These are phyloP conservation scores for Populus hybrid DNA, from an alignment of 441 rosid genomes.

Conservation along the genomic window DNA sequence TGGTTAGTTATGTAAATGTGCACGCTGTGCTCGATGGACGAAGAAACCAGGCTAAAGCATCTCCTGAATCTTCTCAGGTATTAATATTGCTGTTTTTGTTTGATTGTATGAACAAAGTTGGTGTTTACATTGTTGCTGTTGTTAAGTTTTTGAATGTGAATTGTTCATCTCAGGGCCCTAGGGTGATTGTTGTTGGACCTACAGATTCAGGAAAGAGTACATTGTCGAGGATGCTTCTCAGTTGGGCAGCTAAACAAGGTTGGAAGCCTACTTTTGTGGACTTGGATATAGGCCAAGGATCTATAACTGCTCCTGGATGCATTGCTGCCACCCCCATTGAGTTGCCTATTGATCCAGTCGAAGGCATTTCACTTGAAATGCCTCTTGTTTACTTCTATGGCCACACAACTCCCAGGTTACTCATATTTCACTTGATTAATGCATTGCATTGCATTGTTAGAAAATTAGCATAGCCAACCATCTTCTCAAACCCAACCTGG, in stretches of 20 bases:
- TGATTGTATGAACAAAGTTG: neutral
- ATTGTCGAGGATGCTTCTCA: slow-evolving; percentile 80
- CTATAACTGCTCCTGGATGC: slow-evolving; percentile 76
- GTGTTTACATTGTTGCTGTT: neutral
- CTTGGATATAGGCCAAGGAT: slow-evolving; percentile 92
- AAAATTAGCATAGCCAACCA: neutral
- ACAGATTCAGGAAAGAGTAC: slow-evolving; percentile 91
- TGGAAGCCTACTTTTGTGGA: slow-evolving; percentile 88
- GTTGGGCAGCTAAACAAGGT: slow-evolving; percentile 94
- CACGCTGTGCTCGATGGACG: slow-evolving; percentile 77
- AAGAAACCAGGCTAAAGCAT: slow-evolving; percentile 67
- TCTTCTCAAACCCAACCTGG: neutral
- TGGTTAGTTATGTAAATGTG: slow-evolving; percentile 89
- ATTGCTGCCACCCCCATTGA: slow-evolving; percentile 91
- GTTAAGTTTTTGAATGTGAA: neutral
- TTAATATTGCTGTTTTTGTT: neutral
- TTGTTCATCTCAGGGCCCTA: slow-evolving; percentile 60
- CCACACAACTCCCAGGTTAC: slow-evolving; percentile 69
- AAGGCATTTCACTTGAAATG: slow-evolving; percentile 86
- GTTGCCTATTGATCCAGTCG: slow-evolving; percentile 89
- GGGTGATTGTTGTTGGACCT: slow-evolving; percentile 85
- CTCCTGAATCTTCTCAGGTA: slow-evolving; percentile 57
- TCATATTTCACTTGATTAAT: neutral
- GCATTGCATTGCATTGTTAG: neutral
- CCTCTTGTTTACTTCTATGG: slow-evolving; percentile 88